phyloP scores from a whole-genome alignment of 257 asterid species.

The Craterostigma plantagineum region DNA sequence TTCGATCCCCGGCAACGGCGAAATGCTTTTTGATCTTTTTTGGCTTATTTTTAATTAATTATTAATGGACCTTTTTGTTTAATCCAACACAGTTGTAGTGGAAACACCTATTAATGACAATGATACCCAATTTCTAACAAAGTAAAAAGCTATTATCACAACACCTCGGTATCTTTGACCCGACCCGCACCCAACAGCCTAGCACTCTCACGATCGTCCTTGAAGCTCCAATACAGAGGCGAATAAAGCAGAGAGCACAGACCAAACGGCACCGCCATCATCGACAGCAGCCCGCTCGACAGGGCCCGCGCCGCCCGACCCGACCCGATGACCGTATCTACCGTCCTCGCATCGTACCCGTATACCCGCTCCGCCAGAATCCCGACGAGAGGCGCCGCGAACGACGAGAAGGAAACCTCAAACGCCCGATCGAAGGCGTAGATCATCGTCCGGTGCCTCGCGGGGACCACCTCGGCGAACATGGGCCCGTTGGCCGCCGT shows the following conservation, averaged over 20 bases:
- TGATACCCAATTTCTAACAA: too few relatives aligned
- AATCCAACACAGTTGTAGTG: too few relatives aligned
- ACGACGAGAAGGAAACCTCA: constrained; percentile 81
- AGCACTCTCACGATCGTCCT: constrained; percentile 69
- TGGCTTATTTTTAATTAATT: too few relatives aligned
- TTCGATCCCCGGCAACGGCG: constrained; percentile 81
- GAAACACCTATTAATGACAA: too few relatives aligned
- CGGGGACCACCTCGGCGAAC: constrained; percentile 95
- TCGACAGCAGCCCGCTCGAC: constrained; percentile 69
- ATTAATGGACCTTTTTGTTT: too few relatives aligned
- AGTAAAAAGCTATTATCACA: too few relatives aligned
- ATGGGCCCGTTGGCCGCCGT: constrained; percentile 85
- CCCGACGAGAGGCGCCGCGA: constrained; percentile 87
- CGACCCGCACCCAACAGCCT: constrained; percentile 8
- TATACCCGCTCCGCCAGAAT: constrained; percentile 75
- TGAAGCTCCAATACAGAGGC: constrained; percentile 81
- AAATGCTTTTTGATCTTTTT: too few relatives aligned
- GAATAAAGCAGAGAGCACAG: constrained; percentile 75
- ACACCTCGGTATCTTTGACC: too few relatives aligned
- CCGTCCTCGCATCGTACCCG: constrained; percentile 64
- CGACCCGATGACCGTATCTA: constrained; percentile 65
- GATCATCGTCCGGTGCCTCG: constrained; percentile 86
- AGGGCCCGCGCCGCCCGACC: constrained; percentile 54
- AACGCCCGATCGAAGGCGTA: constrained; percentile 91
- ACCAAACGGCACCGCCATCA: constrained; percentile 88